phyloP scores from a whole-genome alignment of 208 protist genomes.

The Crithidia expoeki region DNA sequence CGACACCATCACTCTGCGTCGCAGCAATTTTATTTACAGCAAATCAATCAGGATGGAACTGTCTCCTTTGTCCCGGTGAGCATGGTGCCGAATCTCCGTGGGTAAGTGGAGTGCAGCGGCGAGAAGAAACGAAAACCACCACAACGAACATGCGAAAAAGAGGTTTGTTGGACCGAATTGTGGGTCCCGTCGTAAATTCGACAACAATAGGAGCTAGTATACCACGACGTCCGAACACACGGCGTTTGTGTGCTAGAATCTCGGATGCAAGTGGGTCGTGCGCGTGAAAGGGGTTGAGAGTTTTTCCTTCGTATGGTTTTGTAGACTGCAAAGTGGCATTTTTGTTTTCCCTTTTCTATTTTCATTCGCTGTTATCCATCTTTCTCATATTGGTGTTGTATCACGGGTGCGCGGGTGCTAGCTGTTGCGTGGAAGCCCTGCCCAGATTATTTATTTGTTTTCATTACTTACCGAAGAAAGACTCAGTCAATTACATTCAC shows the following conservation, averaged over 20 bases:
- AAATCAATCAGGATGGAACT: constrained; percentile 35
- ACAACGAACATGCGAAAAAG: no score
- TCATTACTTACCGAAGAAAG: background rate
- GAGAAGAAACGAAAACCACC: no score
- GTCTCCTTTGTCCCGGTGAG: constrained; percentile 36
- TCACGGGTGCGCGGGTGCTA: background rate
- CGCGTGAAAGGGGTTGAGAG: no score
- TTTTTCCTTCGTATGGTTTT: no score
- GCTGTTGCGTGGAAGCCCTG: background rate
- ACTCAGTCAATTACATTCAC: background rate
- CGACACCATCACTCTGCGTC: constrained; percentile 12
- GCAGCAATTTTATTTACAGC: constrained; percentile 36
- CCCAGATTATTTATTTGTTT: background rate
- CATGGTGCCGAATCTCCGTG: constrained; percentile 16
- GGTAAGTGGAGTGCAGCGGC: background rate
- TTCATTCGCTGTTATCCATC: background rate
- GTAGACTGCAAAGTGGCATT: no score
- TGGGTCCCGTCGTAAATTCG: no score
- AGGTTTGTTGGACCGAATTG: no score
- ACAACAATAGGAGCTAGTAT: no score
- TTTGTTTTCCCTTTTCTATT: background rate
- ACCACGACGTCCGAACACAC: no score
- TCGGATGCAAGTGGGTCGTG: no score
- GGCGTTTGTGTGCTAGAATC: no score
- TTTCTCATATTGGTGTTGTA: background rate